Evolutionary conservation across 768 basidiomycete species (phyloP), one percentile per base, ranked within the genome.

Genomic region (Boletales sp.): DNA sequence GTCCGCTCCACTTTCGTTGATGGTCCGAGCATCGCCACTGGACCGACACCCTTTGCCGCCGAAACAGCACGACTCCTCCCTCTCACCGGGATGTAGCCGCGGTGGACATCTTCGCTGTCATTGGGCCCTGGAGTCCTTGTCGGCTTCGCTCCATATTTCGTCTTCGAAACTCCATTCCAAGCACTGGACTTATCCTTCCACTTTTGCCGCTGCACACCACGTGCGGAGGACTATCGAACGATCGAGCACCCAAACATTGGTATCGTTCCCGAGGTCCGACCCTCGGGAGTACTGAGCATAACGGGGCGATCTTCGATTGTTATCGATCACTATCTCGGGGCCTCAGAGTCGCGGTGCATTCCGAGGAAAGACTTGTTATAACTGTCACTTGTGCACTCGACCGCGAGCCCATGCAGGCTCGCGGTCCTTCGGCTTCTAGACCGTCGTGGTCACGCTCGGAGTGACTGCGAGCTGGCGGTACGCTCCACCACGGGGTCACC

Each of bases 241-340:
- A 75, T 31, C 62, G 64, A 45, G 64, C 59, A 1, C 70, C 83
- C 44, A 76, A 77, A 46, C 71, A 83, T n/a, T 69, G 75, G 10
- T 82, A 77, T 42, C 80, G 79, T 59, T 74, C 46, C 55, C n/a
- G 72, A 80, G 44, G 80, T 82, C 41, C 77, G 81, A n/a, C 83
- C 81, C 1, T 72, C 72, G 36, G 56, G 71, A 21, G 76, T 78
- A 53, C 73, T 82, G 55, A 68, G 65, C 46, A 57, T 59, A 17
- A 11, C 74, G 67, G 36, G 70, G 73, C 6, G 50, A 63, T 14
- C 69, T 85, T 39, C 60, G 63, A 44, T 69, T 66, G 42, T 70
- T 86, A 41, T 67, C 62, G 33, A 53, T 86, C 28, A 71, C 69
- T 46, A 77, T 75, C 39, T 82, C 80, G 11, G 82, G 79, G 0